Percentiles rank a stretch among this genome's conserved stretches.
phyloP scores from a whole-genome alignment of 129 eudicot species.

The Saposhnikovia divaricata region DNA sequence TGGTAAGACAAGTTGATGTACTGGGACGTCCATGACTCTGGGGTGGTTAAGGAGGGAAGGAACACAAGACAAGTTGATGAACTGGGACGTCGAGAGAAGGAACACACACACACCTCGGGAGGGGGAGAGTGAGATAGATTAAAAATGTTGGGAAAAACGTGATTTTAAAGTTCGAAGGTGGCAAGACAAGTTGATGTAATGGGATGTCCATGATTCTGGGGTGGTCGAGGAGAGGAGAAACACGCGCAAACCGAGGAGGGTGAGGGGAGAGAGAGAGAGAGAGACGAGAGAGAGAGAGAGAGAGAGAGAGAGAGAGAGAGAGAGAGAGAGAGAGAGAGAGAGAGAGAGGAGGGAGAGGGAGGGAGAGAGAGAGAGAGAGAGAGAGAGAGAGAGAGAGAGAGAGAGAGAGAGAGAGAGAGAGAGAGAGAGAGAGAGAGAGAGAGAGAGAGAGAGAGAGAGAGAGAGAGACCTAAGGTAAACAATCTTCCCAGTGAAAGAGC shows the following conservation, averaged over 20 bases:
- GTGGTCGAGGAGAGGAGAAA: neutral
- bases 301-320: neutral
- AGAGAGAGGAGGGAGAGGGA: neutral
- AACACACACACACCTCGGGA: neutral
- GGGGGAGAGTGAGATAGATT: too few species aligned
- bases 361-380: too few species aligned
- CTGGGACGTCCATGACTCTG: neutral
- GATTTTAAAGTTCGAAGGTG: neutral
- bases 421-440: neutral
- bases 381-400: neutral
- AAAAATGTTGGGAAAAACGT: neutral
- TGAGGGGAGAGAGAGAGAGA: too few species aligned
- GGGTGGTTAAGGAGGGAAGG: neutral
- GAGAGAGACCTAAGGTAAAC: conserved; percentile 15
- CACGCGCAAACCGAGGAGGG: neutral
- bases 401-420: neutral
- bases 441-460: neutral
- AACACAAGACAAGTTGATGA: neutral
- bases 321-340: neutral
- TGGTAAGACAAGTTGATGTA: neutral
- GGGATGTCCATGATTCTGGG: neutral
- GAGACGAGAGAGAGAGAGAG: neutral
- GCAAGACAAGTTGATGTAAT: neutral
- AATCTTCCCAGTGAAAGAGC: conserved; percentile 9
- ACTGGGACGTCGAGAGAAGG: neutral